Percentiles rank a stretch among this genome's conserved stretches.
phyloP scores from a whole-genome alignment of 257 asterid genomes.

The Solanum clarkiae region DNA sequence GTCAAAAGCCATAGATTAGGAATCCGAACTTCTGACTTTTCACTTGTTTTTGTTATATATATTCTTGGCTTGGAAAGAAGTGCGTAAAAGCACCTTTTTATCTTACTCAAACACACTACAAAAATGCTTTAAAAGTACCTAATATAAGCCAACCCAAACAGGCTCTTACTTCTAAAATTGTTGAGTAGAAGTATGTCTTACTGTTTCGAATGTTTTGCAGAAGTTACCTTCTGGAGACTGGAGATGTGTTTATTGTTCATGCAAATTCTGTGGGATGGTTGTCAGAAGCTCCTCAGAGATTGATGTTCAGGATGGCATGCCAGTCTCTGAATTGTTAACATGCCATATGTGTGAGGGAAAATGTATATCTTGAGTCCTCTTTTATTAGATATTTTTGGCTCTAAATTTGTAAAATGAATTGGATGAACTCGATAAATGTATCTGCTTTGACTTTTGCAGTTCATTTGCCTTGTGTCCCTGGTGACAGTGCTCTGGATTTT shows the following conservation, averaged over 20 bases:
- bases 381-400: not conserved
- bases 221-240: constrained; percentile 87
- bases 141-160: not conserved
- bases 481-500: constrained; percentile 23
- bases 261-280: constrained; percentile 78
- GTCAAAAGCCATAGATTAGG: not conserved
- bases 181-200: not conserved
- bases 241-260: constrained; percentile 77
- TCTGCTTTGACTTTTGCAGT: constrained; percentile 36
- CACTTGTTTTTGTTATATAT: not conserved
- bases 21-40: not conserved
- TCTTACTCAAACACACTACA: not conserved
- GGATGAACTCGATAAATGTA: not conserved
- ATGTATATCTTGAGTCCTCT: constrained; percentile 30
- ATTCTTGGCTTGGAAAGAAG: not conserved
- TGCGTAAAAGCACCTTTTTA: not conserved
- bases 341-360: constrained; percentile 81
- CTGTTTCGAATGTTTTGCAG: constrained; percentile 9
- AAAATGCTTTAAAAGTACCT: not conserved
- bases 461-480: constrained; percentile 48
- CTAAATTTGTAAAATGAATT: not conserved
- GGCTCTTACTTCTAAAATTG: not conserved
- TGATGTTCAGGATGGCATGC: constrained; percentile 18
- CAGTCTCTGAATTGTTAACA: constrained; percentile 24
- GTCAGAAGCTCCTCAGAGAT: constrained; percentile 23